Evolutionary conservation across 2,329 filamentous ascomycete genomes (phyloP), one percentile per base, ranked within the genome.

Genomic region (Neonectria punicea): DNA sequence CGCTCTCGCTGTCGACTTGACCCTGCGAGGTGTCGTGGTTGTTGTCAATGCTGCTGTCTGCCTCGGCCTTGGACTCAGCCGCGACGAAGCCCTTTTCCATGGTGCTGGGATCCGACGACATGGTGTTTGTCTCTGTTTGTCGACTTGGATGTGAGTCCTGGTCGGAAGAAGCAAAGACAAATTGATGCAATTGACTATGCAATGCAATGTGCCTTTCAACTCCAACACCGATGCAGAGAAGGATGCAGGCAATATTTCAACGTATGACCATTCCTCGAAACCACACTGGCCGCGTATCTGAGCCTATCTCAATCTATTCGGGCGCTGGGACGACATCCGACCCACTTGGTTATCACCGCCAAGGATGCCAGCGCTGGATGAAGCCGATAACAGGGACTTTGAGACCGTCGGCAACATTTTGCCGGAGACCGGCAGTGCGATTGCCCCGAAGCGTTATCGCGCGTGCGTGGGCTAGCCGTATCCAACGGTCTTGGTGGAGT

Each of bases 221-320:
- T 56, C 60, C 53, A 47, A 44, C 41, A 36, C 11, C 28, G 22
- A 32, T 56, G 44, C 49, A 43, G 30, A 55, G 47, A 57, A 53
- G 59, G 59, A 57, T 47, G 47, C 47, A 46, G 47, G 39, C 53
- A 57, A 53, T 63, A 63, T 63, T 63, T 63, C 53, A 46, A 63
- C 49, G 47, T 30, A 53, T 58, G 30, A 41, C 44, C 60, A 58
- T 63, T 58, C 28, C 49, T 43, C 56, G 7, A 51, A n/a, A 53
- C 20, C 28, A 25, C 53, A 63, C 53, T 53, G 53, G 60, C 20
- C 39, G 34, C 46, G 46, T 63, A 63, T 63, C 60, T 63, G 16
- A 44, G 53, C 47, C 49, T 53, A 58, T 63, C 60, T 53, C 30
- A 46, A 53, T 55, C 46, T 39, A 57, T 30, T 43, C 28, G 5